These are phyloP conservation scores for Hydnomerulius pinastri DNA, from an alignment of 768 basidiomycete species.

Conservation along the genomic window DNA sequence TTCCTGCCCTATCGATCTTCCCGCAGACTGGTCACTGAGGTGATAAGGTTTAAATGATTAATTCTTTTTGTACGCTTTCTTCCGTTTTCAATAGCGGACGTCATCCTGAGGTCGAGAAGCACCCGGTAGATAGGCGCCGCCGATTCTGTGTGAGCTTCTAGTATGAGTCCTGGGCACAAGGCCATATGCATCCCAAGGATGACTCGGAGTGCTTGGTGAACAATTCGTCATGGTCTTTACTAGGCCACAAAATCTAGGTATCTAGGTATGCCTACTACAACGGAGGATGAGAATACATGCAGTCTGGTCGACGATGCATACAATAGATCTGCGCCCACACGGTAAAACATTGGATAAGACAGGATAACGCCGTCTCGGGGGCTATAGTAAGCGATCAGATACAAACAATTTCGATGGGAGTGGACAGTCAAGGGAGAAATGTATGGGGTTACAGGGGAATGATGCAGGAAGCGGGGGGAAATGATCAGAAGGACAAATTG, in stretches of 20 bases:
- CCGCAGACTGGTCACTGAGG: no score
- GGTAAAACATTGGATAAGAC: not conserved
- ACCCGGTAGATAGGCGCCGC: not conserved
- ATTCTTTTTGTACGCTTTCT: no score
- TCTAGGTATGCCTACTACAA: not conserved
- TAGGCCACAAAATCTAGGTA: not conserved
- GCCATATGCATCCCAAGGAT: not conserved
- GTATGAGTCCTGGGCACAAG: not conserved
- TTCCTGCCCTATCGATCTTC: no score
- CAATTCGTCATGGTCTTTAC: not conserved
- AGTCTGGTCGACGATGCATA: not conserved
- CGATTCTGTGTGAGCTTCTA: no score
- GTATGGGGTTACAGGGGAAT: not conserved
- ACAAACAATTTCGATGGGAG: not conserved
- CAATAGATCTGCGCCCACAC: not conserved
- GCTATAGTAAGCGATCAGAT: not conserved
- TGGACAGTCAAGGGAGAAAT: not conserved
- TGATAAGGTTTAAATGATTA: no score
- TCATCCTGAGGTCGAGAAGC: no score
- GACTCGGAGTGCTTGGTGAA: no score
- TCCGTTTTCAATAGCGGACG: no score
- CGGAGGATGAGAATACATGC: not conserved
- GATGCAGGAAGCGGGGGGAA: not conserved
- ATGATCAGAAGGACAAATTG: not conserved
- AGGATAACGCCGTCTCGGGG: not conserved